Base-by-base conservation (phyloP, 805 yeast species). In the Candida wancherniae region DNA sequence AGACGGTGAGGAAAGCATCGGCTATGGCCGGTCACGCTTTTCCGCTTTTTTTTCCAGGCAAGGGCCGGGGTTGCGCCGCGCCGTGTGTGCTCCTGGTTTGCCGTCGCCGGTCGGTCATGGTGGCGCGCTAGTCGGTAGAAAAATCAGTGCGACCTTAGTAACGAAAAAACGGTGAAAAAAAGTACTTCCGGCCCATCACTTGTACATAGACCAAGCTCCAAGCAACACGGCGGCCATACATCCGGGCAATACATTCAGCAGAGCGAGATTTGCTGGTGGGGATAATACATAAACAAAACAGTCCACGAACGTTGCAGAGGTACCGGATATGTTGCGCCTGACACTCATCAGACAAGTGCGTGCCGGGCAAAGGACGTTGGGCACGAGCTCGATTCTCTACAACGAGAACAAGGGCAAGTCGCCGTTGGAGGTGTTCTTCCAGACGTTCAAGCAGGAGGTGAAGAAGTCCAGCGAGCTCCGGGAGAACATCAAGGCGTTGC, bases 381-480 rank as follows among this genome's bases (percentile, higher is more conserved):
- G 39, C 22, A 31, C 42, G 9, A 32, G 39, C 15, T 25, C 36
- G 22, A 20, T 26, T 7, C 28, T 36, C 24, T 8, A 14, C 32
- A 36, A 44, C 28, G 45, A 34, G 9, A 39, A 37, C 28, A 41
- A 40, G 29, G 48, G 44, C 31, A 39, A 78, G 46, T 77, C 94
- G 10, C 97, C 99, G 11, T 63, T 87, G 54, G 87, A 86, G 57
- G 95, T 92, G 34, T 92, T 92, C 57, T 77, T 86, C 44, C 94
- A 92, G 41, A 90, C 97, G 0, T 92, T 92, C 67, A 80, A 74
- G 53, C 69, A 71, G 37, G 99, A 92, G 63, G 88, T 95, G 80
- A 79, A 82, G 55, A 90, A 92, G 57, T 80, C 87, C 29, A 73
- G 74, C 51, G 97, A 92, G 57, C 71, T 92, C 38, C 94, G 88